Percentiles rank a stretch among this genome's conserved stretches.
phyloP scores from a whole-genome alignment of 495 filamentous ascomycete genomes.

The Trichoderma virens region DNA sequence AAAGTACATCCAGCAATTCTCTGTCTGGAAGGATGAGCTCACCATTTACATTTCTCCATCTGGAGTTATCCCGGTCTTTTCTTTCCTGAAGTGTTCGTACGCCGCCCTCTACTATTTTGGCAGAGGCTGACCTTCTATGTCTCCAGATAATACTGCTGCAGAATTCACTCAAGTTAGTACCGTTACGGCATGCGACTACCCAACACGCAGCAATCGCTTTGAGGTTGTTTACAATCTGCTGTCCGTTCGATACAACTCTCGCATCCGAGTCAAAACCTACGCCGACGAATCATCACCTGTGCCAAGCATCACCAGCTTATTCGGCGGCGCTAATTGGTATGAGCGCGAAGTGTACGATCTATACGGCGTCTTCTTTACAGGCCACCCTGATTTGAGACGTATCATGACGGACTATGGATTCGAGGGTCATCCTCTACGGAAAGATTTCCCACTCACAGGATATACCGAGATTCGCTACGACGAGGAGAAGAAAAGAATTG shows the following conservation, averaged over 20 bases:
- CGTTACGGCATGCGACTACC: constrained; percentile 93
- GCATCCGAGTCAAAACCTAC: constrained; percentile 98
- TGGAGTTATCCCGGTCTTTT: constrained; percentile 82
- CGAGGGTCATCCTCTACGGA: constrained; percentile 92
- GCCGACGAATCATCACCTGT: constrained; percentile 95
- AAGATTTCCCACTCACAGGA: constrained; percentile 96
- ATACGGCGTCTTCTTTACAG: constrained; percentile 94
- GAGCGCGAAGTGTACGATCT: constrained; percentile 97
- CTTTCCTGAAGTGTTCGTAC: constrained; percentile 75
- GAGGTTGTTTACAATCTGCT: constrained; percentile 98
- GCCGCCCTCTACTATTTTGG: not conserved
- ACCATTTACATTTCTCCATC: constrained; percentile 84
- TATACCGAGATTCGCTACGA: constrained; percentile 98
- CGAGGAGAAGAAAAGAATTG: constrained; percentile 99
- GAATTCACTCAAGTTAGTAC: constrained; percentile 91
- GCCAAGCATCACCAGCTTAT: constrained; percentile 76
- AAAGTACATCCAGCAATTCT: constrained; percentile 98
- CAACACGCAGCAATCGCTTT: constrained; percentile 87
- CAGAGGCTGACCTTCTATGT: not conserved
- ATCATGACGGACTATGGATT: constrained; percentile 99
- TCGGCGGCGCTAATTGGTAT: constrained; percentile 97
- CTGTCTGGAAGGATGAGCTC: constrained; percentile 98
- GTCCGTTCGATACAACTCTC: constrained; percentile 88
- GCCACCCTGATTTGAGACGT: constrained; percentile 89
- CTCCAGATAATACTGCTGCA: constrained; percentile 76